phyloP scores from a whole-genome alignment of 441 rosid species.

The Jatropha podagrica region DNA sequence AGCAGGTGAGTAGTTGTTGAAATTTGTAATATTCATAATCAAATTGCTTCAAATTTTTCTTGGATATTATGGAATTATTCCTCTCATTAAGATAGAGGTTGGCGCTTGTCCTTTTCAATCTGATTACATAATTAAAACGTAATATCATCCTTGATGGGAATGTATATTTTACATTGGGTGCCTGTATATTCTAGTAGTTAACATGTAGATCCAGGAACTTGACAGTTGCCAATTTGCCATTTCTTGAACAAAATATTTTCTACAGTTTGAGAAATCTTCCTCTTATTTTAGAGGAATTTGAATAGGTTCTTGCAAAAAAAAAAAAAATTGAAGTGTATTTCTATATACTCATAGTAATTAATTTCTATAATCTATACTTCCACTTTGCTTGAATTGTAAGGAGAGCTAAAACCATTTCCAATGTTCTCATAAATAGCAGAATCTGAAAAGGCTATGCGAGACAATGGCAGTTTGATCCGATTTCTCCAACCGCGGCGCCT shows the following conservation, averaged over 20 bases:
- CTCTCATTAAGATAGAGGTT: constrained; percentile 21
- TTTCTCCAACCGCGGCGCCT: constrained; percentile 21
- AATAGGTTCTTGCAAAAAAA: background rate
- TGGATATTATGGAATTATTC: background rate
- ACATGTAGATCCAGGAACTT: no score
- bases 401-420: constrained; percentile 21
- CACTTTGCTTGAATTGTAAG: constrained; percentile 8
- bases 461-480: constrained; percentile 24
- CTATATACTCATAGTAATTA: background rate
- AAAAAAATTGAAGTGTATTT: background rate
- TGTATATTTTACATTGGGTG: constrained; percentile 3
- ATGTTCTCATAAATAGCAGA: constrained; percentile 23
- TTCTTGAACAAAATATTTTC: background rate
- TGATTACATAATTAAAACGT: background rate
- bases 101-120: constrained; percentile 26
- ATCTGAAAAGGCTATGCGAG: constrained; percentile 26
- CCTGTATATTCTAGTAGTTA: constrained; percentile 5
- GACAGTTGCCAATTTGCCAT: no score
- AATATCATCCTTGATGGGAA: background rate
- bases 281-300: background rate
- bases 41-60: background rate
- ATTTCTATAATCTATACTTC: background rate
- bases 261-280: background rate
- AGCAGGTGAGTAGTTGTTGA: constrained; percentile 24
- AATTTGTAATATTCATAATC: background rate